Evolutionary conservation across 768 basidiomycete genomes (phyloP), one percentile per base, ranked within the genome.

Genomic region (Neoboletus magnificus): DNA sequence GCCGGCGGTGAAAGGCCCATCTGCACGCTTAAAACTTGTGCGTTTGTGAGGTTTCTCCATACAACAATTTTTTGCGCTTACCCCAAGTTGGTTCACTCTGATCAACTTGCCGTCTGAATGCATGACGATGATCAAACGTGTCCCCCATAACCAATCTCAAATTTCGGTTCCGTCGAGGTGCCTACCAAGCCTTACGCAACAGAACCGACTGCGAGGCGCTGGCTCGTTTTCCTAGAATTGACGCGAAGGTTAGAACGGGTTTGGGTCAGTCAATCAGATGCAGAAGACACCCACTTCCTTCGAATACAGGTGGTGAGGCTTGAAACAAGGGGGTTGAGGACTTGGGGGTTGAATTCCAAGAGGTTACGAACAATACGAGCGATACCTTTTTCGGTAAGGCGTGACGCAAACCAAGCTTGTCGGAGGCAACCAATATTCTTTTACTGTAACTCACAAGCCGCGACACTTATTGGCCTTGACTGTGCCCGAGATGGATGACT

Each of bases 401-500:
- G 35, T 43, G 9, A 47, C 40, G n/a, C 49, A 29, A 27, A 35
- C 40, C 10, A 4, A 44, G n/a, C 18, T 47, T 39, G n/a, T n/a
- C n/a, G 30, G n/a, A n/a, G 5, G 20, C 15, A 32, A 18, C 45
- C 15, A 36, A 30, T 12, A 36, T 11, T 22, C 40, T 7, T n/a
- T n/a, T n/a, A n/a, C n/a, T n/a, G n/a, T 7, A 41, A 22, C 40
- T 22, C 5, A 22, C 40, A 22, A 41, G 12, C 7, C 20, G 40
- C 7, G 40, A 41, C 40, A 13, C 16, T 46, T n/a, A 32, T 46
- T 8, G 16, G 23, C 12, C 30, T 33, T 33, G 30, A 18, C 51
- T 13, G 32, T 13, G 32, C 32, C 15, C 33, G 33, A 33, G 5
- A 86, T 85, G 84, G 78, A 85, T 66, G 81, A 84, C 62, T 69